These are phyloP conservation scores for Diaporthe australafricana DNA, from an alignment of 2,329 filamentous ascomycete genomes.

Conservation along the genomic window DNA sequence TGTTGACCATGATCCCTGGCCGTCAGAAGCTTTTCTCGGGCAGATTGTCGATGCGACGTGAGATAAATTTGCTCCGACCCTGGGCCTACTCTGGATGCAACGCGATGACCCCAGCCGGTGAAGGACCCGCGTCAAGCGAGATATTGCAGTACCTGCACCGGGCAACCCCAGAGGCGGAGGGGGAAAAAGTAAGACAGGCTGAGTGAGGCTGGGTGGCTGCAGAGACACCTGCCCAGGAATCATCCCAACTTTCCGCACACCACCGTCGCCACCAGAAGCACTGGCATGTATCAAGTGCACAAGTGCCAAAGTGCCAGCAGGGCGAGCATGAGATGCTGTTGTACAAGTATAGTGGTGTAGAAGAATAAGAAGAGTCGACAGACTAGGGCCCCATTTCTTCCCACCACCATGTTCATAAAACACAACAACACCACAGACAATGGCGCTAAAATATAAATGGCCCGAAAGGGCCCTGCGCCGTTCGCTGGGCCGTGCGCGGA, in stretches of 20 bases:
- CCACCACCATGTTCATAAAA: neutral
- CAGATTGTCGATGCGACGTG: conserved; percentile 18
- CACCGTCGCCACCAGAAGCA: conserved; percentile 4
- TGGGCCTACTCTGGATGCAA: conserved; percentile 1
- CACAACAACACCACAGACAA: neutral
- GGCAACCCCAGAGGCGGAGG: neutral
- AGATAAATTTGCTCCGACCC: neutral
- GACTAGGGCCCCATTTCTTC: neutral
- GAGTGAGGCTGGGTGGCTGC: neutral
- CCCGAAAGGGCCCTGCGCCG: conserved; percentile 1
- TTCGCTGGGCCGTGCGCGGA: neutral
- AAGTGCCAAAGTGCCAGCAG: neutral
- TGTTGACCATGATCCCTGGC: conserved; percentile 15
- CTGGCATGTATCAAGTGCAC: conserved; percentile 11
- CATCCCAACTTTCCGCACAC: neutral
- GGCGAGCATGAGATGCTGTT: neutral
- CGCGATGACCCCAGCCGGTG: conserved; percentile 11
- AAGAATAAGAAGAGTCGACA: neutral
- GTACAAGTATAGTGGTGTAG: neutral
- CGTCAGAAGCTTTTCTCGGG: neutral
- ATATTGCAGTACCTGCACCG: conserved; percentile 2
- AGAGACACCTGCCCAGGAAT: neutral
- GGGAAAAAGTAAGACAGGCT: conserved; percentile 12
- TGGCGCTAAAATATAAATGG: conserved; percentile 12
- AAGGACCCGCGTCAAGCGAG: conserved; percentile 14